These are phyloP conservation scores for Aspergillus conjunctus DNA, from an alignment of 495 filamentous ascomycete species.

Conservation along the genomic window DNA sequence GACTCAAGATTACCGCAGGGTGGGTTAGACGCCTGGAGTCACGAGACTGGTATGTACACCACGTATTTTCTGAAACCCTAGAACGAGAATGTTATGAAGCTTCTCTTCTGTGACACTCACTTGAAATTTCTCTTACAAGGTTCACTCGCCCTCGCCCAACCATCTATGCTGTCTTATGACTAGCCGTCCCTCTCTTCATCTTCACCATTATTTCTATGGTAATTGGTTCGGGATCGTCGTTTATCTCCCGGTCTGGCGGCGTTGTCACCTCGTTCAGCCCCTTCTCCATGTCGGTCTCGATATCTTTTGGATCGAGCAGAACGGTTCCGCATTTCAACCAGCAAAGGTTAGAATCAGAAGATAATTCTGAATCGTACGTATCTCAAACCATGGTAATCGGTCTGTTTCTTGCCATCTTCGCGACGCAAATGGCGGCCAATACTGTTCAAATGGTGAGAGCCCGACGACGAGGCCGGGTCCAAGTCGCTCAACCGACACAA, in stretches of 20 bases:
- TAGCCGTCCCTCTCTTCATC: conserved; percentile 51
- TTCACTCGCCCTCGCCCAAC: conserved; percentile 37
- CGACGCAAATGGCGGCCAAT: conserved; percentile 39
- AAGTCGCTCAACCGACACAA: background rate
- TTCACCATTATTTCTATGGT: conserved; percentile 37
- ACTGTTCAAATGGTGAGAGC: conserved; percentile 34
- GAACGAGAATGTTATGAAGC: conserved; percentile 4
- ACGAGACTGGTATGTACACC: conserved; percentile 65
- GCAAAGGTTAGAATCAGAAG: conserved; percentile 12
- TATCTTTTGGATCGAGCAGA: conserved; percentile 41
- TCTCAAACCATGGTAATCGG: conserved; percentile 42
- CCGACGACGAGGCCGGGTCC: conserved; percentile 24
- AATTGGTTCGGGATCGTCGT: conserved; percentile 29
- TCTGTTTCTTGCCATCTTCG: conserved; percentile 39
- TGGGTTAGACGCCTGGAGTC: conserved; percentile 77
- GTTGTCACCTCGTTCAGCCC: conserved; percentile 38
- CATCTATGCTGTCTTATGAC: conserved; percentile 49
- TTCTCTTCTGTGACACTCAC: conserved; percentile 23
- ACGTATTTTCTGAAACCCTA: conserved; percentile 1
- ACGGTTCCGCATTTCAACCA: conserved; percentile 16
- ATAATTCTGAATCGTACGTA: conserved; percentile 31
- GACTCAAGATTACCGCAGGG: conserved; percentile 73
- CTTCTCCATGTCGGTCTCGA: conserved; percentile 43
- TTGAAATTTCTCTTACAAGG: conserved; percentile 26
- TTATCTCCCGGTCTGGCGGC: conserved; percentile 29